phyloP scores from a whole-genome alignment of 2,329 filamentous ascomycete genomes.

The Thielaviopsis ethacetica region DNA sequence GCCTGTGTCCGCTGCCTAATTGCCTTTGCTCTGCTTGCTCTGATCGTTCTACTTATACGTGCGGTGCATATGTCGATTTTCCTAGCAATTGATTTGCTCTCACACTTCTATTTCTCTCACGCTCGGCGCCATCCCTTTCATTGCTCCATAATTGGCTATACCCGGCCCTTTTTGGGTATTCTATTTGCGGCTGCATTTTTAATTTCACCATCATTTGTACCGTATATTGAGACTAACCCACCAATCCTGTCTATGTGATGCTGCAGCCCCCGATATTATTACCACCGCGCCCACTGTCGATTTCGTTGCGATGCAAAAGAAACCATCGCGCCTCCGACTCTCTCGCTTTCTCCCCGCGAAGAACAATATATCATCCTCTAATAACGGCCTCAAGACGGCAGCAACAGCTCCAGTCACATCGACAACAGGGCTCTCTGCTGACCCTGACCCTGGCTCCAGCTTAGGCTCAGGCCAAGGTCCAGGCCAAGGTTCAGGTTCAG shows the following conservation, averaged over 20 bases:
- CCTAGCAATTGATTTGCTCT: background rate
- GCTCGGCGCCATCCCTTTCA: background rate
- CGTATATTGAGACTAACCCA: background rate
- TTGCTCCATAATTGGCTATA: background rate
- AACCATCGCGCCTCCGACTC: constrained; percentile 37
- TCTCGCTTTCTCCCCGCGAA: constrained; percentile 35
- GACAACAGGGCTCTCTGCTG: background rate
- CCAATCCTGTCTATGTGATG: background rate
- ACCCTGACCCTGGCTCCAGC: background rate
- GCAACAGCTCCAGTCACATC: background rate
- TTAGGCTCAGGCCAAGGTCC: background rate
- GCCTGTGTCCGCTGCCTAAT: background rate
- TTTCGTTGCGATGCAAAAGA: constrained; percentile 35
- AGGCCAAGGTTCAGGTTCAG: constrained; percentile 1
- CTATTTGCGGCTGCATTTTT: background rate
- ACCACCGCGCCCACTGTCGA: constrained; percentile 76
- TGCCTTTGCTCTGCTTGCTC: background rate
- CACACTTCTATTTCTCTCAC: background rate
- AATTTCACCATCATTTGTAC: background rate
- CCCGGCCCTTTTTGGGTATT: background rate
- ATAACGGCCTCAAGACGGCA: background rate
- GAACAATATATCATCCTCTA: constrained; percentile 22
- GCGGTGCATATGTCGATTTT: background rate
- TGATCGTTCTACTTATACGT: background rate
- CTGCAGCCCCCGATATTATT: constrained; percentile 57